A percentile compares a stretch with the other conserved stretches of the same genome.
Conservation (phyloP, 2,329 filamentous ascomycete species). For the Beauveria australis region DNA sequence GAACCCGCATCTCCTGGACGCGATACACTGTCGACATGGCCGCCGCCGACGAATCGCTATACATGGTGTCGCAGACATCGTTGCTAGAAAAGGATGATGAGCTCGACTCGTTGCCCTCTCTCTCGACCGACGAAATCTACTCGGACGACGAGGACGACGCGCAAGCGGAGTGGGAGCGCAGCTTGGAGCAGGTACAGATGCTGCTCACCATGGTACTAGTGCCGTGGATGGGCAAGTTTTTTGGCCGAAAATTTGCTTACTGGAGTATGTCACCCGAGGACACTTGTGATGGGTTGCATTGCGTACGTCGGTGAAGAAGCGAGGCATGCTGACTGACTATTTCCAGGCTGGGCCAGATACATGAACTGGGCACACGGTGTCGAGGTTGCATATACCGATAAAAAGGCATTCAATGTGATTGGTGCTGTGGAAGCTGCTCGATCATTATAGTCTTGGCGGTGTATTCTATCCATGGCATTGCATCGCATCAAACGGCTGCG, state of each 20-base stretch:
- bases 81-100: conserved; percentile 47
- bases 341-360: conserved; percentile 76
- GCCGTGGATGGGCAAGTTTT: conserved; percentile 88
- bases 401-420: conserved; percentile 52
- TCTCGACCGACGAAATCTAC: conserved; percentile 47
- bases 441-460: conserved; percentile 33
- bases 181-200: conserved; percentile 85
- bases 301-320: not conserved
- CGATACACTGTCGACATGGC: not conserved
- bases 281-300: not conserved
- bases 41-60: conserved; percentile 34
- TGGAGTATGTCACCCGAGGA: conserved; percentile 61
- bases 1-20: not conserved
- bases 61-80: conserved; percentile 41
- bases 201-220: conserved; percentile 91
- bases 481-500: not conserved
- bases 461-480: not conserved
- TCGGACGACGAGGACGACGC: conserved; percentile 68
- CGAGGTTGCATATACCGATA: conserved; percentile 59
- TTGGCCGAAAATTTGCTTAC: conserved; percentile 90
- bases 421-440: conserved; percentile 55
- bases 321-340: conserved; percentile 13
- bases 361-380: conserved; percentile 91
- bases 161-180: conserved; percentile 90
- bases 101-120: conserved; percentile 56